A percentile compares a stretch with the other conserved stretches of the same genome.
phyloP scores from a whole-genome alignment of 2,329 filamentous ascomycete species.

The Clonostachys chloroleuca region DNA sequence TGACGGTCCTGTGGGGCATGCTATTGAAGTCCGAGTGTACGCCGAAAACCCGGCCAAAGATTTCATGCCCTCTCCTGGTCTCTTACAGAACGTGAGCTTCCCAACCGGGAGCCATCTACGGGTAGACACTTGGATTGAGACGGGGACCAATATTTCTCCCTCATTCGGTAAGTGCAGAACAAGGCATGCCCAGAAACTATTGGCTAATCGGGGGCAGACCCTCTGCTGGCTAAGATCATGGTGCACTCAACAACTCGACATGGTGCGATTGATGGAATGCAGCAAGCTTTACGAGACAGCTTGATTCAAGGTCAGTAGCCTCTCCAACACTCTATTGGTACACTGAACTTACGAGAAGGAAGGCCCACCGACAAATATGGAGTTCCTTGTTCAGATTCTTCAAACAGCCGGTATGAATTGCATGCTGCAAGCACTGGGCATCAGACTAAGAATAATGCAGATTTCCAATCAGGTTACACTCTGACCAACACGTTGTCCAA shows the following conservation, averaged over 20 bases:
- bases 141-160: conserved; percentile 50
- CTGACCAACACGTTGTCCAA: conserved; percentile 49
- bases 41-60: conserved; percentile 48
- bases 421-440: too few relatives aligned
- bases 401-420: conserved; percentile 15
- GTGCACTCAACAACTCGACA: conserved; percentile 30
- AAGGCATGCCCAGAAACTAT: background rate
- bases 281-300: conserved; percentile 6
- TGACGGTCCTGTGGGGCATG: conserved; percentile 13
- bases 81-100: conserved; percentile 53
- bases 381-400: conserved; percentile 48
- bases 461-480: conserved; percentile 44
- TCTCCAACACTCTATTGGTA: too few relatives aligned
- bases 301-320: too few relatives aligned
- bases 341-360: conserved; percentile 4
- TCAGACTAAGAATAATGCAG: background rate
- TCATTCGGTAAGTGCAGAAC: conserved; percentile 33
- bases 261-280: conserved; percentile 37
- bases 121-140: conserved; percentile 59
- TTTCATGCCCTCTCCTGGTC: conserved; percentile 53
- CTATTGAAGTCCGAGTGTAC: conserved; percentile 29
- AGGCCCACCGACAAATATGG: conserved; percentile 48
- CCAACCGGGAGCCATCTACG: conserved; percentile 38
- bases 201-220: conserved; percentile 22
- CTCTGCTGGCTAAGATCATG: conserved; percentile 55